Base-by-base conservation (phyloP, 306 rosid genomes). In the Purshia tridentata region DNA sequence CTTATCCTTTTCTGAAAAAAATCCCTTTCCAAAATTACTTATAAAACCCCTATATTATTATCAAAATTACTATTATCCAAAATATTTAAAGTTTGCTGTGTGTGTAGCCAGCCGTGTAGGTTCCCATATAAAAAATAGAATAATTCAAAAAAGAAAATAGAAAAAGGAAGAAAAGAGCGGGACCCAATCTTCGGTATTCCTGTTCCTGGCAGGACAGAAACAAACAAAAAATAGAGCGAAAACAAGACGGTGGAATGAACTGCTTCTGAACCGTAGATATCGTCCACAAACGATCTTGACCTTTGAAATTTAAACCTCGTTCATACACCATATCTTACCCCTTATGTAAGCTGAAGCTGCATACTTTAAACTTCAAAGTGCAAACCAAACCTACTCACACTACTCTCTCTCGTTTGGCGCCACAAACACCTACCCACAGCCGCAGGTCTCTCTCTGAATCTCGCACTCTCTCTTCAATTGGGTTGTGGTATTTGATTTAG, bases 331-430 rank as follows among this genome's bases (percentile, higher is more conserved):
- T 55, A 55, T 55, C 1, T 29, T 29, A 29, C 35, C 1, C 35
- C 2, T 2, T 9, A 55, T 29, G 9, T 2, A 29, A 15, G 18
- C 9, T 35, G 7, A 20, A 10, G 7, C 39, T 20, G 15, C 10
- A 56, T 6, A 56, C 3, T 10, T 3, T 0, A 10, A 50, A 56
- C 3, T 10, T 3, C 0, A 10, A 50, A 29, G 14, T 47, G 51
- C 19, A 47, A 18, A 63, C 10, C 57, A 44, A 56, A 65, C 59
- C 62, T 35, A 65, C 42, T 18, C 22, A 39, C 45, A 6, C 0
- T 10, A 16, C 44, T 6, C 49, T 58, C 18, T 60, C 42, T 40
- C 74, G 72, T 69, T 85, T 83, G 83, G 92, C 92, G 85, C 89
- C 89, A 81, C 80, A 56, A 64, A 45, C 40, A n/a, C n/a, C n/a